phyloP scores from a whole-genome alignment of 1,139 yeast genomes.

The Pneumocystis carinii region DNA sequence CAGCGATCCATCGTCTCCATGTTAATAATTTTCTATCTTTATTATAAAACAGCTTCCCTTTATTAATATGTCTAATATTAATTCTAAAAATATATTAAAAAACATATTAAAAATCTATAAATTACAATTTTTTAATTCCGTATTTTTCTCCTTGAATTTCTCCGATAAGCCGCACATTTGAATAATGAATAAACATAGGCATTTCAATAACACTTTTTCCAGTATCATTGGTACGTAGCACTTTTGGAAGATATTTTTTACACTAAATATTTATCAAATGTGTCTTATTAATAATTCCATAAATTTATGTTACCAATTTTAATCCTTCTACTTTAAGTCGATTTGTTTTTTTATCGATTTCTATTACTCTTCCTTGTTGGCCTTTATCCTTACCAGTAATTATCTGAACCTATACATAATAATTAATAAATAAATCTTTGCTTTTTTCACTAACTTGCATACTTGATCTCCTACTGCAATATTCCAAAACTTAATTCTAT shows the following conservation, averaged over 20 bases:
- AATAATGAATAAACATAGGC: slow-evolving; percentile 10
- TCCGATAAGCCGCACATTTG: slow-evolving; percentile 11
- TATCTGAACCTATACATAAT: slow-evolving; percentile 2
- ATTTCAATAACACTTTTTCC: slow-evolving; percentile 3
- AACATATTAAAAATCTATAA: not conserved
- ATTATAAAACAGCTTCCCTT: slow-evolving; percentile 9
- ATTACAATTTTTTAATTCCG: not conserved
- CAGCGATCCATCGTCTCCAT: slow-evolving; percentile 12
- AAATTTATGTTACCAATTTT: slow-evolving; percentile 1
- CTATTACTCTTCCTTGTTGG: slow-evolving; percentile 8
- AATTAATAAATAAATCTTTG: not conserved
- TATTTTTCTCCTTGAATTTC: slow-evolving; percentile 7
- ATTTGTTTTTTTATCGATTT: slow-evolving; percentile 6
- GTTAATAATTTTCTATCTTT: slow-evolving; percentile 8
- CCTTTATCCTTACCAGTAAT: slow-evolving; percentile 9
- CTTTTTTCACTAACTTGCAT: too few species aligned
- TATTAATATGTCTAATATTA: slow-evolving; percentile 7
- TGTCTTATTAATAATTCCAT: not conserved
- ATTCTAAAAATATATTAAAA: slow-evolving; percentile 3
- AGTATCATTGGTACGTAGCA: slow-evolving; percentile 2
- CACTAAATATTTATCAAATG: not conserved
- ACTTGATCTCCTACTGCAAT: slow-evolving; percentile 12
- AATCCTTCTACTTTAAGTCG: slow-evolving; percentile 11
- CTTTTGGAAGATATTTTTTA: slow-evolving; percentile 4
- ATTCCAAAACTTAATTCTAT: slow-evolving; percentile 10